Conservation (phyloP, 768 basidiomycete genomes). For the Agaricus subrufescens region DNA sequence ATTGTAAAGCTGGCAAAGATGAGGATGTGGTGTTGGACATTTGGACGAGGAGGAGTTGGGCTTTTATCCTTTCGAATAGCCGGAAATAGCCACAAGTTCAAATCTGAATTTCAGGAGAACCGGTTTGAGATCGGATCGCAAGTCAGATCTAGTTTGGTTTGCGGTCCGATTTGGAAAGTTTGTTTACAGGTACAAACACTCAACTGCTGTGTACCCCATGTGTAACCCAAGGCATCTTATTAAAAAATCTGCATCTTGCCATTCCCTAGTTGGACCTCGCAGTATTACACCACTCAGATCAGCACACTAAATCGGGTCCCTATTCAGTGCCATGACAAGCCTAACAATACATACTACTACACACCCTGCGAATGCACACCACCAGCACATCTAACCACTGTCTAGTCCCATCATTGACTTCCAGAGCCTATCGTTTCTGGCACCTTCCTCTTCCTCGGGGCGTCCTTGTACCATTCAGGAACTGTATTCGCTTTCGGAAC, state of each 20-base stretch:
- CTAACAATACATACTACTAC: constrained; percentile 4
- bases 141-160: constrained; percentile 15
- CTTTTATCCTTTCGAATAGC: constrained; percentile 9
- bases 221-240: too few species aligned
- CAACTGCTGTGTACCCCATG: too few species aligned
- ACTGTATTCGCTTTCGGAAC: constrained; percentile 68
- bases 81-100: constrained; percentile 13
- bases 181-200: constrained; percentile 1
- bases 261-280: constrained; percentile 7
- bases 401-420: not conserved
- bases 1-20: constrained; percentile 15
- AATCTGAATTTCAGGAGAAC: constrained; percentile 10
- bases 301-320: not conserved
- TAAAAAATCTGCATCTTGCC: constrained; percentile 12
- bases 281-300: constrained; percentile 2
- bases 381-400: not conserved
- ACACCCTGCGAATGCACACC: not conserved
- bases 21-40: constrained; percentile 12
- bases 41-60: constrained; percentile 13
- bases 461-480: constrained; percentile 73
- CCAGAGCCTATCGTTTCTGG: constrained; percentile 7
- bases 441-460: constrained; percentile 49
- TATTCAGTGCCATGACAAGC: constrained; percentile 5
- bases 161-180: constrained; percentile 22
- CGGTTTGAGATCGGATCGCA: constrained; percentile 18